Evolutionary conservation across 257 asterid species (phyloP).

Genomic region (Rehmannia glutinosa): DNA sequence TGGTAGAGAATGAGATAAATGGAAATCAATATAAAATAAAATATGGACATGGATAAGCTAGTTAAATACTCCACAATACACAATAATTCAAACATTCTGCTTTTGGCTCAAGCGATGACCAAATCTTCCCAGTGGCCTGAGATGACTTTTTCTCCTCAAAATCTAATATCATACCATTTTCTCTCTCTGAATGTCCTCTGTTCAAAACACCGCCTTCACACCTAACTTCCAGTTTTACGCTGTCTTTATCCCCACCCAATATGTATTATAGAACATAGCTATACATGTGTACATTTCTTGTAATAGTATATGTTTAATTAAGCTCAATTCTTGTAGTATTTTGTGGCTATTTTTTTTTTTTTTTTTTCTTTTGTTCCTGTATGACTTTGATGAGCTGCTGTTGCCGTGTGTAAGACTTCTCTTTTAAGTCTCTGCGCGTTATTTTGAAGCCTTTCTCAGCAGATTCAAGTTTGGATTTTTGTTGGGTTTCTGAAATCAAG

Average conservation of each 20-base stretch:
- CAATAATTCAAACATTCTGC: too few relatives aligned
- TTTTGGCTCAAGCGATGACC: too few relatives aligned
- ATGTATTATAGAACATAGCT: neutral
- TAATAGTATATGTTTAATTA: neutral
- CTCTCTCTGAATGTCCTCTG: conserved; percentile 8
- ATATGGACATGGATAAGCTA: too few relatives aligned
- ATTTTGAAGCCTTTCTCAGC: neutral
- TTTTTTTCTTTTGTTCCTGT: neutral
- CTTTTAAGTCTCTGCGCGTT: neutral
- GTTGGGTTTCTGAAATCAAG: conserved; percentile 10
- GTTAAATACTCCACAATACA: too few relatives aligned
- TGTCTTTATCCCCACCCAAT: neutral
- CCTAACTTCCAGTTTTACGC: conserved; percentile 11
- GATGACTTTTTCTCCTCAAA: too few relatives aligned
- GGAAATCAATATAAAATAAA: too few relatives aligned
- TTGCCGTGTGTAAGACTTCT: conserved; percentile 17
- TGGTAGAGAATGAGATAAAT: neutral
- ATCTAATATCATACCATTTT: neutral
- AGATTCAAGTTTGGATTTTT: conserved; percentile 11
- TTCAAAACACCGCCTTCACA: conserved; percentile 34
- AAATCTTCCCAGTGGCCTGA: too few relatives aligned
- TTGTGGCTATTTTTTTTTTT: neutral
- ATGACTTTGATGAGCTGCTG: conserved; percentile 3
- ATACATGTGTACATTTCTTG: neutral
- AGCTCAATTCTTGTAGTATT: neutral